These are phyloP conservation scores for Letharia lupina DNA, from an alignment of 495 filamentous ascomycete genomes.

Conservation along the genomic window DNA sequence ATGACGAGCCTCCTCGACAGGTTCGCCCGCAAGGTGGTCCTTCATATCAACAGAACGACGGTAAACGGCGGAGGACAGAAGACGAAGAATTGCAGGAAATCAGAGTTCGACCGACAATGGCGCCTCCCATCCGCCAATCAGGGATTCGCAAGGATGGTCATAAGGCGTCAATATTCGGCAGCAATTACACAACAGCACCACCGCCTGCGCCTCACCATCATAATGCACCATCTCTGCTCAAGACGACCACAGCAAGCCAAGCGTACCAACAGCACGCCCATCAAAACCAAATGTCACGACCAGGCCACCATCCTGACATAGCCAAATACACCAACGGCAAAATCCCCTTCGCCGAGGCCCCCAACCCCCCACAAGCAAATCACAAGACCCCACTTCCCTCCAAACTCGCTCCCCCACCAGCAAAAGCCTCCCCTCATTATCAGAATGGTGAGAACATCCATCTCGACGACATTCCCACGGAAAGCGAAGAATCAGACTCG, in stretches of 20 bases:
- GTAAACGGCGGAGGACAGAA: constrained; percentile 51
- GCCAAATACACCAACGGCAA: constrained; percentile 75
- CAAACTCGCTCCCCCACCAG: constrained; percentile 43
- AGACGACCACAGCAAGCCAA: constrained; percentile 27
- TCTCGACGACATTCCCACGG: constrained; percentile 87
- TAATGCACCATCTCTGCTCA: constrained; percentile 27
- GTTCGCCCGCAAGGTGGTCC: constrained; percentile 37
- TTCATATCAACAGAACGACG: constrained; percentile 41
- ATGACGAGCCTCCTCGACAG: constrained; percentile 37
- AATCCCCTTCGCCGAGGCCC: constrained; percentile 74
- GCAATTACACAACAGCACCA: constrained; percentile 51
- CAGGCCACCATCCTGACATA: constrained; percentile 64
- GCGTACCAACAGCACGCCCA: constrained; percentile 39
- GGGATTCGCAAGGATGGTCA: constrained; percentile 62
- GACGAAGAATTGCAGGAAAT: constrained; percentile 44
- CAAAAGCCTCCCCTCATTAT: constrained; percentile 54
- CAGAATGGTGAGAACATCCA: constrained; percentile 76
- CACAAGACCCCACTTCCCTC: constrained; percentile 51
- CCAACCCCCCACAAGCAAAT: constrained; percentile 38
- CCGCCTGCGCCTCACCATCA: constrained; percentile 39
- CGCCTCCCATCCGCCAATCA: constrained; percentile 75
- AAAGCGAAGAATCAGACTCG: constrained; percentile 82
- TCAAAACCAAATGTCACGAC: constrained; percentile 46
- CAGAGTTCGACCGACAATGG: constrained; percentile 53
- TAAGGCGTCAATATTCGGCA: constrained; percentile 54